Percentiles rank a stretch among this genome's conserved stretches.
Conservation (phyloP, 2,329 filamentous ascomycete genomes). For the Pseudocercospora macadamiae region DNA sequence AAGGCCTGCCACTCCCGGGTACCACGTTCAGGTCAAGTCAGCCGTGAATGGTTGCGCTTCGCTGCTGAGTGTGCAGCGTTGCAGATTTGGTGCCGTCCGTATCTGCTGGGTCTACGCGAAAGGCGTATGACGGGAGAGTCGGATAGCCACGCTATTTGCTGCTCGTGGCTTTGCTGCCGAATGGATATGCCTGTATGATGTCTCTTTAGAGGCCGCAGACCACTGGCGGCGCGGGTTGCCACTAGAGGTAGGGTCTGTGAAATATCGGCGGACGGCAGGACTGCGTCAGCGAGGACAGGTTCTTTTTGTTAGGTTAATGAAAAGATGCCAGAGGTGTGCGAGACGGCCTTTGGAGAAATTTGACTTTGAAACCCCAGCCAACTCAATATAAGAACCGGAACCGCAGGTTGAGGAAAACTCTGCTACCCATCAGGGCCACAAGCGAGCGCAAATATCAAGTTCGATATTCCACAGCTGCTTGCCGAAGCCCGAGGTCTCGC, state of each 20-base stretch:
- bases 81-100: background rate
- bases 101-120: background rate
- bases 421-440: background rate
- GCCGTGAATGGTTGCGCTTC: background rate
- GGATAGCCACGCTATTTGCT: conserved; percentile 1
- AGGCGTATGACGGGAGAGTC: conserved; percentile 3
- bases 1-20: conserved; percentile 2
- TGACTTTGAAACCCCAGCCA: background rate
- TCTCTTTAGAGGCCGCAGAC: background rate
- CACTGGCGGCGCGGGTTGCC: background rate
- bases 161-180: background rate
- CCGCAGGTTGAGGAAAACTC: background rate
- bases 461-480: background rate
- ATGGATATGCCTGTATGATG: conserved; percentile 4
- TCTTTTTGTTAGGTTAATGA: background rate
- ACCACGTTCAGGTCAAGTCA: conserved; percentile 1
- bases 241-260: background rate
- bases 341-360: background rate
- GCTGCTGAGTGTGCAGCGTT: background rate
- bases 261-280: background rate
- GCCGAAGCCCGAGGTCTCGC: background rate
- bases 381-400: background rate
- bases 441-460: too few relatives aligned
- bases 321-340: background rate
- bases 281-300: background rate